Evolutionary conservation across 1,284 basidiomycete genomes (phyloP).

Genomic region (Agroathelia rolfsii): DNA sequence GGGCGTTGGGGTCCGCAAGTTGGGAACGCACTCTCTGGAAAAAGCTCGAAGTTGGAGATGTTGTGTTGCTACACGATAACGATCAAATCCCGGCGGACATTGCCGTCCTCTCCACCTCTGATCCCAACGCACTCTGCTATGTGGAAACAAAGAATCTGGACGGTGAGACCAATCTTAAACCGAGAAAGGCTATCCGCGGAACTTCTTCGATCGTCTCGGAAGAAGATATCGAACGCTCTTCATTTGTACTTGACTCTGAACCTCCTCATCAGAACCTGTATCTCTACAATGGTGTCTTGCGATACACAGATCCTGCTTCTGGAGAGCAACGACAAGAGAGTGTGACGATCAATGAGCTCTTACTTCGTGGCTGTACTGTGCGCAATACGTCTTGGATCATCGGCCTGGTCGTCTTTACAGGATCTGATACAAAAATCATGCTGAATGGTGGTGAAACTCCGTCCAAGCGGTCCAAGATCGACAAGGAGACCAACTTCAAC

Average conservation of each 20-base stretch:
- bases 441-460: constrained; percentile 89
- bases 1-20: constrained; percentile 59
- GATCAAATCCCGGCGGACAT: constrained; percentile 96
- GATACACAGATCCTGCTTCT: constrained; percentile 48
- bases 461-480: constrained; percentile 92
- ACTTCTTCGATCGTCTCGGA: constrained; percentile 76
- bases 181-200: constrained; percentile 67
- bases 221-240: constrained; percentile 83
- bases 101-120: constrained; percentile 81
- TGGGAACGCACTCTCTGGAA: constrained; percentile 99
- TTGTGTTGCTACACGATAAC: constrained; percentile 85
- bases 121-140: constrained; percentile 78
- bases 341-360: constrained; percentile 85
- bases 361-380: constrained; percentile 88
- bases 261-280: constrained; percentile 92
- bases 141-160: constrained; percentile 95
- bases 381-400: constrained; percentile 94
- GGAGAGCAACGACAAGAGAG: constrained; percentile 52
- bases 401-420: constrained; percentile 90
- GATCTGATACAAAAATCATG: constrained; percentile 97
- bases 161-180: constrained; percentile 95
- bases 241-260: constrained; percentile 87
- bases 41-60: constrained; percentile 95
- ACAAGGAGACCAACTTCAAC: constrained; percentile 98
- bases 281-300: constrained; percentile 78